Conservation (phyloP, 78 protist species). For the Cavenderia fasciculata region DNA sequence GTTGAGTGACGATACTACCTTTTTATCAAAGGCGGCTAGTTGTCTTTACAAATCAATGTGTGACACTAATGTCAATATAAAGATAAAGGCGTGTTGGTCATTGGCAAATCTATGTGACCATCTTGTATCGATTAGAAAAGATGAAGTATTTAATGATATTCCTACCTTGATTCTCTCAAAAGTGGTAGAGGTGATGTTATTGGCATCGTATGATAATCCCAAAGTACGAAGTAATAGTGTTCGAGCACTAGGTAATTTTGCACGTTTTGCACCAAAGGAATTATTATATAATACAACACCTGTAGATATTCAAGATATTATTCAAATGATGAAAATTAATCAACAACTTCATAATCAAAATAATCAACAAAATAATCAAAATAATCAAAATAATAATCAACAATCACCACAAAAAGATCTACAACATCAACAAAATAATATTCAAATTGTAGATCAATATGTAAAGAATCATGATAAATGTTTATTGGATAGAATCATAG, state of each 20-base stretch:
- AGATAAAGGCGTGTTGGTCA: constrained; percentile 75
- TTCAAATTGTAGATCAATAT: background rate
- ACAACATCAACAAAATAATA: background rate
- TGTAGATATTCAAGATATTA: constrained; percentile 7
- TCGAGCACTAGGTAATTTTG: constrained; percentile 64
- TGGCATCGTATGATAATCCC: constrained; percentile 51
- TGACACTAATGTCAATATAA: constrained; percentile 58
- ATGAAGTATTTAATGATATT: constrained; percentile 26
- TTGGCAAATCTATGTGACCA: constrained; percentile 69
- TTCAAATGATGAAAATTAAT: background rate
- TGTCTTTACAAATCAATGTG: constrained; percentile 62
- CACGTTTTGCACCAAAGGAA: constrained; percentile 40
- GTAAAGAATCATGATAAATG: constrained; percentile 7
- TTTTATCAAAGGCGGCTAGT: constrained; percentile 41
- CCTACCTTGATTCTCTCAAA: constrained; percentile 6
- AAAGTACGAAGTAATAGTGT: constrained; percentile 65
- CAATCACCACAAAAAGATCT: background rate
- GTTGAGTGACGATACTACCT: constrained; percentile 35
- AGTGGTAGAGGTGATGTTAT: constrained; percentile 32
- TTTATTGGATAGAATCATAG: constrained; percentile 37
- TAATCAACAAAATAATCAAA: background rate
- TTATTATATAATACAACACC: constrained; percentile 7
- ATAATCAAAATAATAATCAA: background rate
- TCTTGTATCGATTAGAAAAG: constrained; percentile 19
- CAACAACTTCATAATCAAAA: background rate